A percentile compares a stretch with the other conserved stretches of the same genome.
Conservation (phyloP, 805 yeast species). For the Ogataea nonfermentans region DNA sequence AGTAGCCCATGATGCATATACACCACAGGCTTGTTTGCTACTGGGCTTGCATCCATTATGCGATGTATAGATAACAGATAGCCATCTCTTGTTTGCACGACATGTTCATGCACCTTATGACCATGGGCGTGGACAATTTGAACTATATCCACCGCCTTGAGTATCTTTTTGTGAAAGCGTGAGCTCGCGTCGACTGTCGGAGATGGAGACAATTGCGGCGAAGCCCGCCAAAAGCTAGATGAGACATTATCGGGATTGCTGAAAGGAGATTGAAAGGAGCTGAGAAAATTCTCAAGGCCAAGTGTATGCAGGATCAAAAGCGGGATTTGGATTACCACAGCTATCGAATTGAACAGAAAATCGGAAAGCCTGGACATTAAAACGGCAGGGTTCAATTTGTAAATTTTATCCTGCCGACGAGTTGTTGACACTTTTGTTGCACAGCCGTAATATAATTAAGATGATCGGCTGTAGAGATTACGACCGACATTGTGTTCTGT, state of each 20-base stretch:
- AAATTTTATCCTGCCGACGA: background rate
- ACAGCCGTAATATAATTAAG: too few relatives aligned
- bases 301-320: constrained; percentile 22
- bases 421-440: too few relatives aligned
- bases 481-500: too few relatives aligned
- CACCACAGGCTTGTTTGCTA: constrained; percentile 41
- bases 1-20: constrained; percentile 89
- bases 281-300: constrained; percentile 21
- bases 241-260: constrained; percentile 25
- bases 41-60: constrained; percentile 31
- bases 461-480: too few relatives aligned
- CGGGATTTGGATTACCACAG: constrained; percentile 23
- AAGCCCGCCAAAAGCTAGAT: constrained; percentile 1
- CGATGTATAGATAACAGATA: constrained; percentile 78
- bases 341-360: constrained; percentile 9
- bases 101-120: constrained; percentile 70
- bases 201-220: background rate
- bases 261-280: constrained; percentile 15
- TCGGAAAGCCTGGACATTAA: background rate
- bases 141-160: constrained; percentile 31
- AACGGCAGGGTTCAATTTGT: background rate
- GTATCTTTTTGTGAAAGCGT: constrained; percentile 17
- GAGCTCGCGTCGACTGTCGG: constrained; percentile 2
- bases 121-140: constrained; percentile 45
- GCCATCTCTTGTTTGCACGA: constrained; percentile 75